Conservation (phyloP, 805 yeast genomes). For the Debaryomyces tyrocola region DNA sequence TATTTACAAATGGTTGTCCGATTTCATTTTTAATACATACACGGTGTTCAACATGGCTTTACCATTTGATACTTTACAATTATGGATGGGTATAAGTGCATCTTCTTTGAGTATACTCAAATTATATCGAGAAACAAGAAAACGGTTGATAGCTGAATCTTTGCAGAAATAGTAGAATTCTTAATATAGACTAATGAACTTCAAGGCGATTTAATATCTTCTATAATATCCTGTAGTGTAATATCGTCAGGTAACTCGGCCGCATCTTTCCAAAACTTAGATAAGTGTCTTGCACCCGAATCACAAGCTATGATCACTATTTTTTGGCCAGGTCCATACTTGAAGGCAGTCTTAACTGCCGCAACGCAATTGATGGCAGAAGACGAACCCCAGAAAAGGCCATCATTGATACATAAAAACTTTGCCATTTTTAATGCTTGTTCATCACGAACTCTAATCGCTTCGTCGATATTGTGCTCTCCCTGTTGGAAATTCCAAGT, state of each 20-base stretch:
- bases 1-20: constrained; percentile 38
- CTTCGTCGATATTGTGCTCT: constrained; percentile 69
- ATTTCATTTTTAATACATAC: constrained; percentile 40
- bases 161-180: too few species aligned
- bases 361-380: constrained; percentile 95
- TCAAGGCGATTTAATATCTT: not conserved
- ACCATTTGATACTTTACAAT: constrained; percentile 41
- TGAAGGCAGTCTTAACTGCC: constrained; percentile 57
- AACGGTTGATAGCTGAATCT: constrained; percentile 6
- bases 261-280: constrained; percentile 88
- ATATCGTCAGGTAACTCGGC: constrained; percentile 34
- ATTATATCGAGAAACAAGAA: constrained; percentile 38
- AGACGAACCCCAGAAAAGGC: constrained; percentile 87
- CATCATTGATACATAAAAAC: constrained; percentile 76
- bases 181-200: too few species aligned
- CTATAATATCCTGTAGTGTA: constrained; percentile 32
- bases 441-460: constrained; percentile 74
- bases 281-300: constrained; percentile 84
- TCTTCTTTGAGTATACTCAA: constrained; percentile 37
- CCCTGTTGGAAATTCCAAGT: constrained; percentile 80
- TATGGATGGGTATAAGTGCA: constrained; percentile 48
- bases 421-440: constrained; percentile 91
- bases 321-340: constrained; percentile 54
- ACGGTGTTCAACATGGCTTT: constrained; percentile 38
- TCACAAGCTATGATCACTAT: constrained; percentile 90